These are phyloP conservation scores for Xerocomus minutiporus DNA, from an alignment of 1,284 basidiomycete genomes.

Conservation along the genomic window DNA sequence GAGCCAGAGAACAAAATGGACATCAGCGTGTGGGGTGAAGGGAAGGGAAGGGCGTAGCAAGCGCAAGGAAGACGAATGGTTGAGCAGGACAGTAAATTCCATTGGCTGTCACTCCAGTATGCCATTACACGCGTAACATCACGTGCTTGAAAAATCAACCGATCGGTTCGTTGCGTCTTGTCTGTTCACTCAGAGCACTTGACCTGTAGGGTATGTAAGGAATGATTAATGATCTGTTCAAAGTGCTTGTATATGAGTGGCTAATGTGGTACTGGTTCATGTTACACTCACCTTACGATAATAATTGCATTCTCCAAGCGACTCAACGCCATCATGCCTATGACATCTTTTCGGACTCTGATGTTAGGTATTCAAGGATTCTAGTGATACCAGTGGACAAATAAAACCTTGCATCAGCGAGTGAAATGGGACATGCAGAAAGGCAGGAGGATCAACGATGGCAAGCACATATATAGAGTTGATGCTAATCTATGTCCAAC, in stretches of 20 bases:
- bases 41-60: background rate
- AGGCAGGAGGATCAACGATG: conserved; percentile 8
- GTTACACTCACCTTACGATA: background rate
- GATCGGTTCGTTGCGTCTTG: background rate
- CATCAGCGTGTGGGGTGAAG: conserved; percentile 1
- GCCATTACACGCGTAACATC: conserved; percentile 13
- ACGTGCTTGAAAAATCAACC: conserved; percentile 25
- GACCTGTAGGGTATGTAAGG: background rate
- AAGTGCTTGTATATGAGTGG: background rate
- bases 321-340: background rate
- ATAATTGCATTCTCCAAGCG: background rate
- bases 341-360: background rate
- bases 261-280: background rate
- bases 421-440: conserved; percentile 1
- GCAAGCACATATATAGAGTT: conserved; percentile 18
- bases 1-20: conserved; percentile 1
- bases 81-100: conserved; percentile 2
- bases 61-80: conserved; percentile 1
- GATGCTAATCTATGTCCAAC: conserved; percentile 27
- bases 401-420: background rate
- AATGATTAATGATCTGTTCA: background rate
- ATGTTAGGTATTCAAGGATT: background rate
- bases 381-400: conserved; percentile 1
- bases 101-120: conserved; percentile 1
- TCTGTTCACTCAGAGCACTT: background rate